Evolutionary conservation across 2,329 filamentous ascomycete species (phyloP).

Genomic region (Chaetoscypha palmicola): DNA sequence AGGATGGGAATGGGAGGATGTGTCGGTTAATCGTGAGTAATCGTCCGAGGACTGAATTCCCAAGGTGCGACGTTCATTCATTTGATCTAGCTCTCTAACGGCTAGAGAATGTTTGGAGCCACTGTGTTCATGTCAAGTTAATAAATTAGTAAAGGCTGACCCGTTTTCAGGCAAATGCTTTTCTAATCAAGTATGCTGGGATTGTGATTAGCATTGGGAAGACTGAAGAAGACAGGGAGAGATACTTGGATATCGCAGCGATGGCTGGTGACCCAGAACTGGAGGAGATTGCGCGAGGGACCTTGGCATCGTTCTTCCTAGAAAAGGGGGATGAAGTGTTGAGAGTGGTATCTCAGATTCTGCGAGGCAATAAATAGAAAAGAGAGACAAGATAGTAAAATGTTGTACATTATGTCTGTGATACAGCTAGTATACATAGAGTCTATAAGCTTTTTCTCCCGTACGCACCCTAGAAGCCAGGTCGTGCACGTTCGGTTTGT

Average conservation of each 20-base stretch:
- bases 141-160: too few species aligned
- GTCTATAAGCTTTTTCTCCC: constrained; percentile 16
- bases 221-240: constrained; percentile 11
- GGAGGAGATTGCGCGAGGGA: constrained; percentile 6
- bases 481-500: too few species aligned
- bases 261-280: constrained; percentile 6
- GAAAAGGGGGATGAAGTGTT: constrained; percentile 4
- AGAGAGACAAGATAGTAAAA: too few species aligned
- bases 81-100: too few species aligned
- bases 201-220: constrained; percentile 14
- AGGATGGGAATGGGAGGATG: constrained; percentile 35
- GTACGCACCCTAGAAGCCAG: too few species aligned
- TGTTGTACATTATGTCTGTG: constrained; percentile 8
- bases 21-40: constrained; percentile 35
- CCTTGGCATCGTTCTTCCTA: constrained; percentile 4
- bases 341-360: constrained; percentile 10
- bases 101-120: too few species aligned
- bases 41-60: too few species aligned
- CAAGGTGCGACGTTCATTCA: too few species aligned
- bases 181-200: constrained; percentile 31
- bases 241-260: constrained; percentile 16
- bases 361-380: too few species aligned
- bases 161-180: too few species aligned
- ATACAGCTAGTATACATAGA: constrained; percentile 21
- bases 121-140: too few species aligned